Percentiles rank a stretch among this genome's conserved stretches.
These are phyloP conservation scores for Tylopilus subfusipes DNA, from an alignment of 768 basidiomycete species.

Conservation along the genomic window DNA sequence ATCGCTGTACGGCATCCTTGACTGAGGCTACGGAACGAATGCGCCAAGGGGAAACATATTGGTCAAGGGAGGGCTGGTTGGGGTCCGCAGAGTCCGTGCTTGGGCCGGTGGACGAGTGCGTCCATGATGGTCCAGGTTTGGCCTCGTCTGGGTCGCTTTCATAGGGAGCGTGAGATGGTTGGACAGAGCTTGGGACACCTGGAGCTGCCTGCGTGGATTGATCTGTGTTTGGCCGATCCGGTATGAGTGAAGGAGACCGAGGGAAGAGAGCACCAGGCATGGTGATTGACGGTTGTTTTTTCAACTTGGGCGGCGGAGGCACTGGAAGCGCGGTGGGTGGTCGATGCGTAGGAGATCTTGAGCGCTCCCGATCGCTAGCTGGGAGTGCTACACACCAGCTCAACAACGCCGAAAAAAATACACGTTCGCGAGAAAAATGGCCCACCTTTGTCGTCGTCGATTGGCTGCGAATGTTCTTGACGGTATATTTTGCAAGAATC, in stretches of 20 bases:
- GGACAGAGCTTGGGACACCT: neutral
- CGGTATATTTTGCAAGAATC: slow-evolving; percentile 4
- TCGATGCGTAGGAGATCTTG: slow-evolving; percentile 18
- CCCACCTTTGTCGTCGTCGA: slow-evolving; percentile 24
- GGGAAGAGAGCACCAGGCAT: slow-evolving; percentile 83
- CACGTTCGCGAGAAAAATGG: neutral
- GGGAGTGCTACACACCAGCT: slow-evolving; percentile 18
- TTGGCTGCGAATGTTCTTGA: neutral
- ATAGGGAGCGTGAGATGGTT: neutral
- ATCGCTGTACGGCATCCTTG: slow-evolving; percentile 47
- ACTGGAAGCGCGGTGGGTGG: slow-evolving; percentile 14
- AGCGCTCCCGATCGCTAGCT: slow-evolving; percentile 17
- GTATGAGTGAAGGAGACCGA: slow-evolving; percentile 64
- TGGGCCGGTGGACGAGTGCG: slow-evolving; percentile 2
- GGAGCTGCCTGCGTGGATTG: neutral
- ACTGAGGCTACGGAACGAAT: slow-evolving; percentile 40
- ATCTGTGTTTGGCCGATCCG: slow-evolving; percentile 27
- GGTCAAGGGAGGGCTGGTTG: slow-evolving; percentile 6
- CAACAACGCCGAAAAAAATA: neutral
- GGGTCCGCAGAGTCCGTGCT: neutral
- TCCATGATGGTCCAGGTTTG: slow-evolving; percentile 18
- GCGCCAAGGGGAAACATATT: slow-evolving; percentile 31
- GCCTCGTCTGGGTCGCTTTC: neutral
- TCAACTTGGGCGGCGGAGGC: slow-evolving; percentile 32
- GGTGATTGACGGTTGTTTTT: slow-evolving; percentile 42